Conservation (phyloP, 1,139 yeast species). For the Pichia sorboxylosa region DNA sequence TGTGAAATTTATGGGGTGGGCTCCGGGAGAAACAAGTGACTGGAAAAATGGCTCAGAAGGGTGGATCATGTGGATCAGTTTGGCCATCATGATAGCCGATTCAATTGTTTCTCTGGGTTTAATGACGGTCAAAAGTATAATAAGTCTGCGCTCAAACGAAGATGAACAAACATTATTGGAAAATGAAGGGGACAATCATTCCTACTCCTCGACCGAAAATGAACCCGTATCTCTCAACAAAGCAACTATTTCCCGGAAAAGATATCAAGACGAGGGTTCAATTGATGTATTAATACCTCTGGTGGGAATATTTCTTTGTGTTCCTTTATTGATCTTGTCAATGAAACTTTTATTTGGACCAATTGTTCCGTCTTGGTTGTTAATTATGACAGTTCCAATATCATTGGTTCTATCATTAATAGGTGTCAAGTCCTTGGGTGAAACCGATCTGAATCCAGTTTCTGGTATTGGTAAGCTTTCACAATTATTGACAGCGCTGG, state of each 20-base stretch:
- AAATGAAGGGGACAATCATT: background rate
- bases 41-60: conserved; percentile 95
- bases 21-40: conserved; percentile 79
- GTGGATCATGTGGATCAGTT: conserved; percentile 91
- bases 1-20: conserved; percentile 66
- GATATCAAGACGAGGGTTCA: conserved; percentile 2
- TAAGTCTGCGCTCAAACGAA: background rate
- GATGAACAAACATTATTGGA: background rate
- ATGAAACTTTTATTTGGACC: conserved; percentile 59
- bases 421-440: conserved; percentile 91
- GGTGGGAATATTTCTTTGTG: conserved; percentile 53
- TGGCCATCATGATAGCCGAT: conserved; percentile 90
- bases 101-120: conserved; percentile 72
- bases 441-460: conserved; percentile 93
- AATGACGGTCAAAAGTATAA: conserved; percentile 37
- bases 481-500: conserved; percentile 72
- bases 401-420: conserved; percentile 73
- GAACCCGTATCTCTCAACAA: background rate
- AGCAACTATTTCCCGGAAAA: background rate
- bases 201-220: conserved; percentile 9
- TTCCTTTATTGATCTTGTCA: conserved; percentile 53
- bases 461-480: conserved; percentile 93
- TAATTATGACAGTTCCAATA: conserved; percentile 53
- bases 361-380: conserved; percentile 60
- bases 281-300: conserved; percentile 23